These are phyloP conservation scores for Friedmanniomyces endolithicus DNA, from an alignment of 495 filamentous ascomycete genomes.

Conservation along the genomic window DNA sequence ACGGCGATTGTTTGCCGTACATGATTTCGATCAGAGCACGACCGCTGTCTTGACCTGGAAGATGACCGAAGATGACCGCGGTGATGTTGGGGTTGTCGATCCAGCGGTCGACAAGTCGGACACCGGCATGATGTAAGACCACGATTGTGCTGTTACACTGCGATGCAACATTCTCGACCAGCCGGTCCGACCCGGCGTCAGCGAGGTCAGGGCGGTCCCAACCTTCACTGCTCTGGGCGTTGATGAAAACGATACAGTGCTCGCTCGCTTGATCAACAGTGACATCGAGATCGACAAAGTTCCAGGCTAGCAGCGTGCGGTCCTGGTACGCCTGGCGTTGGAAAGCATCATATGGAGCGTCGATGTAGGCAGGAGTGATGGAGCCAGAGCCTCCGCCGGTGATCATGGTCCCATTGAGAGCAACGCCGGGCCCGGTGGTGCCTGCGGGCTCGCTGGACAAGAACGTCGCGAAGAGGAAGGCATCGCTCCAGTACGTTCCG, in stretches of 20 bases:
- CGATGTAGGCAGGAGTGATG: slow-evolving; percentile 16
- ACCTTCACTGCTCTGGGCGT: slow-evolving; percentile 17
- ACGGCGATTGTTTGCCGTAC: slow-evolving; percentile 18
- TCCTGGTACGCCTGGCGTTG: slow-evolving; percentile 8
- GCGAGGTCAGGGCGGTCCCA: slow-evolving; percentile 18
- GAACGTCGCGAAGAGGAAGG: slow-evolving; percentile 4
- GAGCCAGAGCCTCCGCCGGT: slow-evolving; percentile 20
- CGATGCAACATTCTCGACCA: slow-evolving; percentile 20
- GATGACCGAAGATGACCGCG: slow-evolving; percentile 22
- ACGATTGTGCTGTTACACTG: slow-evolving; percentile 23
- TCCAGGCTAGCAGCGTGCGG: slow-evolving; percentile 4
- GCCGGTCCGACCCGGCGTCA: slow-evolving; percentile 11
- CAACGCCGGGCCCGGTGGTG: slow-evolving; percentile 1
- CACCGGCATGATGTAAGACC: slow-evolving; percentile 23
- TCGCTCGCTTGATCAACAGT: slow-evolving; percentile 12
- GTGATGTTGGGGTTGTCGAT: slow-evolving; percentile 25
- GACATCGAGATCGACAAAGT: slow-evolving; percentile 10
- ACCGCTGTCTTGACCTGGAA: slow-evolving; percentile 24
- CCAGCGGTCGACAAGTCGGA: slow-evolving; percentile 21
- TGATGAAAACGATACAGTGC: slow-evolving; percentile 27
- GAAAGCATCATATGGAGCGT: slow-evolving; percentile 21
- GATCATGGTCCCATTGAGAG: slow-evolving; percentile 18
- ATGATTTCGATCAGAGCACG: slow-evolving; percentile 18
- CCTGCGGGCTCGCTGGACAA: not conserved
- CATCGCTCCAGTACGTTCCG: not conserved